Base-by-base conservation (phyloP, 116 monocot genomes). In the Zostera marina region DNA sequence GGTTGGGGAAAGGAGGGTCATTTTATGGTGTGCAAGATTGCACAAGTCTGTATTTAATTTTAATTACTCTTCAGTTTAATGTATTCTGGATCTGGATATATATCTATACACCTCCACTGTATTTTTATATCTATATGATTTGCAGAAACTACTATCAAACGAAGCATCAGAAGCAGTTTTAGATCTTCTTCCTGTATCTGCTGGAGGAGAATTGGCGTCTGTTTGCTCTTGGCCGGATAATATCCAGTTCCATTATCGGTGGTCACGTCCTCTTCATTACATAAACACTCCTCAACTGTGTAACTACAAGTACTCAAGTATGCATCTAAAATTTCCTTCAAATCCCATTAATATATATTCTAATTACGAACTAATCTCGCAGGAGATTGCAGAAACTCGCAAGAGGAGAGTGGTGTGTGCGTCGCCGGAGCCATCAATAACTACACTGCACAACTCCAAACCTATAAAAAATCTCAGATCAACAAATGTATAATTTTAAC, bases 391-490 rank as follows among this genome's bases (percentile, higher is more conserved):
- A 65, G 75, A 25, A 69, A 88, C 55, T 16, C 58, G 7, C 68
- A 65, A 14, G 74, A 70, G 47, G 39, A 66, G 66, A 39, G 63
- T 25, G 59, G 64, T 43, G 68, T 71, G 81, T 91, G 91, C 19
- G 85, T 85, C 8, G 81, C 61, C 7, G 91, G 91, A 68, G 91
- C 91, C 12, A 91, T 91, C 64, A 91, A 81, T 58, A 91, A 91
- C 62, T 91, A 85, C 59, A 91, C 85, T 10, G 5, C 47, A n/a
- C 85, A 85, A 52, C 91, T 91, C 7, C 69, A 26, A 44, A 58
- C 42, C 43, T 78, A 74, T 17, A 65, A 73, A 21, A 63, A 71
- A 56, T 52, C 77, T 10, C 52, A 73, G 15, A 73, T 38, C 56
- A 76, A 40, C 66, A 38, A 26, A 67, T 76, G 81, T 90, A 11